These are phyloP conservation scores for Rhizodiscina lignyota DNA, from an alignment of 495 filamentous ascomycete genomes.

Conservation along the genomic window DNA sequence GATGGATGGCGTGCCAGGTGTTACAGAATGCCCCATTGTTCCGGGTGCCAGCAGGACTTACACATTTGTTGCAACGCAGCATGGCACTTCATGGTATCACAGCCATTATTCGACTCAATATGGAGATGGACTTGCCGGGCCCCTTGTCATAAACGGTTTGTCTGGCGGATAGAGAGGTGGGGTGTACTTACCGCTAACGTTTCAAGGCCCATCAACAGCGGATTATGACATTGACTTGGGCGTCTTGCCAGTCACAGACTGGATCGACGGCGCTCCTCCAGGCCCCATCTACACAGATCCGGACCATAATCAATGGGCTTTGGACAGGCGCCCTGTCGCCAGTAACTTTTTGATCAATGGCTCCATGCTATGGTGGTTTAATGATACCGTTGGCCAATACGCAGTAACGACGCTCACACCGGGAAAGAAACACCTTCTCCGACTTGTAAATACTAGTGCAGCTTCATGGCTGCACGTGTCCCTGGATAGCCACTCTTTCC, in stretches of 20 bases:
- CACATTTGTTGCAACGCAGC: slow-evolving; percentile 8
- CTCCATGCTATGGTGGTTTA: slow-evolving; percentile 11
- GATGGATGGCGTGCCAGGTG: slow-evolving; percentile 19
- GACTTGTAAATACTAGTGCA: slow-evolving; percentile 19
- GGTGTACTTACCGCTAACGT: too few species aligned
- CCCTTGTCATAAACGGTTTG: neutral
- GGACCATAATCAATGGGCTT: too few species aligned
- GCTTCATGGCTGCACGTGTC: slow-evolving; percentile 13
- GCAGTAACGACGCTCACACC: slow-evolving; percentile 11
- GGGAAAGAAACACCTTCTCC: slow-evolving; percentile 21
- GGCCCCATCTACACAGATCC: too few species aligned
- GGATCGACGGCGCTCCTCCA: slow-evolving; percentile 19
- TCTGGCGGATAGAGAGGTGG: too few species aligned
- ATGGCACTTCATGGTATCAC: slow-evolving; percentile 12
- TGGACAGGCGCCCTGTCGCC: too few species aligned
- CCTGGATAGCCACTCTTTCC: slow-evolving; percentile 4
- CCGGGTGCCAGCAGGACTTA: slow-evolving; percentile 3
- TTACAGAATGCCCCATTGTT: slow-evolving; percentile 14
- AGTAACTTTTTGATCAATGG: slow-evolving; percentile 24
- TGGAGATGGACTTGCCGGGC: neutral
- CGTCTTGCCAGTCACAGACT: slow-evolving; percentile 17
- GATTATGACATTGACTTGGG: slow-evolving; percentile 24
- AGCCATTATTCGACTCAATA: slow-evolving; percentile 9
- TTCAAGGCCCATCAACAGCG: slow-evolving; percentile 19
- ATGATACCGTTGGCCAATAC: slow-evolving; percentile 11